These are phyloP conservation scores for Azolla pinnata DNA, from an alignment of 75 land plant species.

Conservation along the genomic window DNA sequence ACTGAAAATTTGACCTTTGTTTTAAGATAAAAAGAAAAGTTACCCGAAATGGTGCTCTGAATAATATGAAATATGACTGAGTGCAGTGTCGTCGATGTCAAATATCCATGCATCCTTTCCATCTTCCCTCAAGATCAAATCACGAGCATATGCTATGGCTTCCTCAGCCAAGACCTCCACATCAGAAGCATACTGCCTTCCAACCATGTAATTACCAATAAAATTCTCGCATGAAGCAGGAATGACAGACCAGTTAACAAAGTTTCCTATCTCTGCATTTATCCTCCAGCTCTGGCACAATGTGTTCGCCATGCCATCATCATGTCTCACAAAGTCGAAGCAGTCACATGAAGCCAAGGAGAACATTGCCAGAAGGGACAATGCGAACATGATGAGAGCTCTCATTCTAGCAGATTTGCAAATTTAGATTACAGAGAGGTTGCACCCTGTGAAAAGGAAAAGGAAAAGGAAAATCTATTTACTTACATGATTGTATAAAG, in stretches of 20 bases:
- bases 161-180: constrained; percentile 28
- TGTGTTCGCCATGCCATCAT: too few relatives aligned
- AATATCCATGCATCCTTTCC: constrained; percentile 63
- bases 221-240: constrained; percentile 19
- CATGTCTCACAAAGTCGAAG: too few relatives aligned
- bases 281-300: constrained; percentile 7
- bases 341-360: too few relatives aligned
- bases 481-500: too few relatives aligned
- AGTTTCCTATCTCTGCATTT: constrained; percentile 8
- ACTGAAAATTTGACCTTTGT: too few relatives aligned
- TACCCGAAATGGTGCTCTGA: constrained; percentile 53
- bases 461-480: too few relatives aligned
- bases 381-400: too few relatives aligned
- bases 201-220: constrained; percentile 25
- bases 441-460: too few relatives aligned
- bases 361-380: too few relatives aligned
- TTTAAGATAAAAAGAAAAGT: too few relatives aligned
- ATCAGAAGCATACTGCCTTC: constrained; percentile 36
- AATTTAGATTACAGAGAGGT: too few relatives aligned
- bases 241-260: constrained; percentile 22
- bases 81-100: constrained; percentile 61
- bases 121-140: constrained; percentile 24
- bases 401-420: too few relatives aligned
- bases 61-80: constrained; percentile 51
- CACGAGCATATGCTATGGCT: constrained; percentile 14